phyloP scores from a whole-genome alignment of 768 basidiomycete species.

The Mycena filopes region DNA sequence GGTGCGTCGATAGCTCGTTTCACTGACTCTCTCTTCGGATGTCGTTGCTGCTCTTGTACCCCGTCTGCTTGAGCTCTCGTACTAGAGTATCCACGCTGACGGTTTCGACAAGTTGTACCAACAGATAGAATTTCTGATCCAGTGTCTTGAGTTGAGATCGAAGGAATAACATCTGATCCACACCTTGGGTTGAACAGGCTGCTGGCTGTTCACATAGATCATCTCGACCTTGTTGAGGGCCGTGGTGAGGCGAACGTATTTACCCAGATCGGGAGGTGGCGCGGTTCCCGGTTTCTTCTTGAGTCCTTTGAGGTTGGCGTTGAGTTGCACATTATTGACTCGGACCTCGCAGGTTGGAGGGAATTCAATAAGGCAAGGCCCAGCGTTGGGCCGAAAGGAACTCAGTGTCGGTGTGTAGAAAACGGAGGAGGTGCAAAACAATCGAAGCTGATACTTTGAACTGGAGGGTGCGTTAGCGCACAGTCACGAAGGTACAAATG shows the following conservation, averaged over 20 bases:
- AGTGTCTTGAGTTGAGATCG: not conserved
- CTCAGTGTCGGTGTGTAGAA: constrained; percentile 66
- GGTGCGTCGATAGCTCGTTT: not conserved
- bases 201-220: constrained; percentile 91
- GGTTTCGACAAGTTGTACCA: constrained; percentile 85
- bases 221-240: constrained; percentile 81
- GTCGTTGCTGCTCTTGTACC: constrained; percentile 70
- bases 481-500: constrained; percentile 11
- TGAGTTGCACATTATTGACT: constrained; percentile 75
- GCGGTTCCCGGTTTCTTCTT: constrained; percentile 97
- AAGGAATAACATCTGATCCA: constrained; percentile 26
- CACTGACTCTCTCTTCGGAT: constrained; percentile 75
- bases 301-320: constrained; percentile 86
- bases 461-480: constrained; percentile 47
- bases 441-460: constrained; percentile 79
- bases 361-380: constrained; percentile 87
- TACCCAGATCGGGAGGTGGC: constrained; percentile 80
- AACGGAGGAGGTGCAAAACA: constrained; percentile 89
- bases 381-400: constrained; percentile 62
- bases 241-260: constrained; percentile 51
- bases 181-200: constrained; percentile 80
- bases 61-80: constrained; percentile 73
- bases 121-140: constrained; percentile 86
- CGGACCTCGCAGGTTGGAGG: constrained; percentile 93
- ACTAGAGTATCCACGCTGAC: constrained; percentile 78